Evolutionary conservation across 345 rosid genomes (phyloP), one percentile per base, ranked within the genome.

Genomic region (Eutrema heterophyllum): DNA sequence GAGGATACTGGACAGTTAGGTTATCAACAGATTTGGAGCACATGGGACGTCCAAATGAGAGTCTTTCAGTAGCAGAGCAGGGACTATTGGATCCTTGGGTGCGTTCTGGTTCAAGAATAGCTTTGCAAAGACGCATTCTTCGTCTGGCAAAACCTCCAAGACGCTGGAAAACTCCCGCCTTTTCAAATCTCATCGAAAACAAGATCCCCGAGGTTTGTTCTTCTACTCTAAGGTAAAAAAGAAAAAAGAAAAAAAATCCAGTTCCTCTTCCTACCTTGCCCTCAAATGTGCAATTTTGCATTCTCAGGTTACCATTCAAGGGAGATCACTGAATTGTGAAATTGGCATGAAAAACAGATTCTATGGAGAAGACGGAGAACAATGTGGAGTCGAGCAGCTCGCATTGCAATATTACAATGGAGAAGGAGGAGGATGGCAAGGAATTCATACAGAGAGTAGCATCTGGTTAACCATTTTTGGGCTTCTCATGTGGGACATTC

Each of bases 131-230:
- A 71, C 89, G 96, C 60, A 84, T 88, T 65, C 85, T 94, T 81
- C 93, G 90, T 51, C 72, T 91, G 64, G 95, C 85, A 64, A 94
- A 88, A 85, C 98, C 98, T 68, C 98, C 98, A 57, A 89, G 98
- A 80, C 91, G 97, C 66, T 94, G 98, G 98, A 94, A 83, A 86
- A 73, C 72, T 80, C 98, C 98, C 21, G 79, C 84, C 50, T 91
- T 88, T 76, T 57, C 86, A 50, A 77, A 74, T 35, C 86, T 75
- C 41, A 39, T 83, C 18, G 84, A 82, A 43, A 85, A 87, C 64
- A 89, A 81, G 83, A 89, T 91, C 74, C 77, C 71, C 1, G 96
- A 94, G 87, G 98, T 91, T 65, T 54, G 39, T 51, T 39, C 9
- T 54, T 39, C 54, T 60, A 51, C 9, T 35, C 55, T 13, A 11